Evolutionary conservation across 1,139 yeast genomes (phyloP).

Genomic region (Blastobotrys raffinosifermentans): DNA sequence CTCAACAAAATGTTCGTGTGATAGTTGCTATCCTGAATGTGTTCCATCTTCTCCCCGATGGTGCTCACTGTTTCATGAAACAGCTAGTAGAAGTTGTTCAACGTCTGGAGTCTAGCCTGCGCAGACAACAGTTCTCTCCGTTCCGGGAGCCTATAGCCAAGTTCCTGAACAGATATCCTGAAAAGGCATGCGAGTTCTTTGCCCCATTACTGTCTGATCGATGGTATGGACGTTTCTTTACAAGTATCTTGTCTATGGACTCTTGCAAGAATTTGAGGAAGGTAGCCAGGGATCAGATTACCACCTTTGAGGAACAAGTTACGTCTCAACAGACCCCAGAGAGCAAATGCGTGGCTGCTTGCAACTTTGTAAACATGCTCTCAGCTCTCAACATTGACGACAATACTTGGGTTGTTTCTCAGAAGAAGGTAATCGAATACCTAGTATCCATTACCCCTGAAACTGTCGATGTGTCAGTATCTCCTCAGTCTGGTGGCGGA

Average conservation of each 20-base stretch:
- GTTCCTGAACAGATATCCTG: slow-evolving; percentile 77
- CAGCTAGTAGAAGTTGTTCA: slow-evolving; percentile 74
- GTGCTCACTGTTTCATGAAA: slow-evolving; percentile 87
- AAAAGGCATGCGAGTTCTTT: slow-evolving; percentile 68
- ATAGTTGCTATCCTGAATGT: slow-evolving; percentile 88
- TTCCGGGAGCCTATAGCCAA: slow-evolving; percentile 88
- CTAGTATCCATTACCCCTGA: slow-evolving; percentile 42
- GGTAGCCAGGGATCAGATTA: slow-evolving; percentile 49
- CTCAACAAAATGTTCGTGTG: slow-evolving; percentile 74
- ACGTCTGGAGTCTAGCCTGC: slow-evolving; percentile 72
- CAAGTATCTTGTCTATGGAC: slow-evolving; percentile 54
- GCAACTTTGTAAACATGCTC: slow-evolving; percentile 65
- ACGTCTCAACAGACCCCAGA: slow-evolving; percentile 45
- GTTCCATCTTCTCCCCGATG: slow-evolving; percentile 85
- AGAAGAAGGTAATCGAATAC: slow-evolving; percentile 44
- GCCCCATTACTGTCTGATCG: slow-evolving; percentile 61
- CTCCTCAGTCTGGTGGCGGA: slow-evolving; percentile 21
- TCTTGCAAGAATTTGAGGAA: slow-evolving; percentile 55
- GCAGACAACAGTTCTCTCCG: slow-evolving; percentile 84
- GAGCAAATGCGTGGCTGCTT: slow-evolving; percentile 54
- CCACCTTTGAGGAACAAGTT: slow-evolving; percentile 35
- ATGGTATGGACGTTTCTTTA: slow-evolving; percentile 57
- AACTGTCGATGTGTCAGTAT: slow-evolving; percentile 40
- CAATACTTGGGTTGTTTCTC: slow-evolving; percentile 54
- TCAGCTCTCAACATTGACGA: slow-evolving; percentile 50